phyloP scores from a whole-genome alignment of 768 basidiomycete species.

The Mycena metata region DNA sequence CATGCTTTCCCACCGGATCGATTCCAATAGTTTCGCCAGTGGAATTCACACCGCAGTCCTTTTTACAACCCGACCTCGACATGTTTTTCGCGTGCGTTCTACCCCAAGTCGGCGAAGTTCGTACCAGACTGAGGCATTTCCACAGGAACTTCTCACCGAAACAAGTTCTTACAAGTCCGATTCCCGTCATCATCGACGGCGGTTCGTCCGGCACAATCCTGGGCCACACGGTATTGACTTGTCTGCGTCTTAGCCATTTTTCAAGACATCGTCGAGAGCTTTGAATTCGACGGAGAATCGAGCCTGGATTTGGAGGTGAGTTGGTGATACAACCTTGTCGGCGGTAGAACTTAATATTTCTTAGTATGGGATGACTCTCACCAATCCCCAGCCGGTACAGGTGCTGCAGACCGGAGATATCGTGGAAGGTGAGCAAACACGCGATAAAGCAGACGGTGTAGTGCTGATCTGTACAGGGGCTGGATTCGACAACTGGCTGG shows the following conservation, averaged over 20 bases:
- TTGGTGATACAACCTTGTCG: conserved; percentile 26
- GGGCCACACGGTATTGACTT: neutral
- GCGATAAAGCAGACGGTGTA: neutral
- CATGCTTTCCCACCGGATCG: neutral
- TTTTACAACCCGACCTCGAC: conserved; percentile 51
- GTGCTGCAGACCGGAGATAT: conserved; percentile 58
- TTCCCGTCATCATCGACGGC: conserved; percentile 52
- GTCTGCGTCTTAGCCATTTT: conserved; percentile 40
- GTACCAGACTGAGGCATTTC: neutral
- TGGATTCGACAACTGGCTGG: conserved; percentile 58
- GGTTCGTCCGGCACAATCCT: conserved; percentile 38
- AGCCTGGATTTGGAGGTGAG: conserved; percentile 53
- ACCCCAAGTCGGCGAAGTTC: neutral
- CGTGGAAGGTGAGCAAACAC: conserved; percentile 43
- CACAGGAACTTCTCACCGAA: conserved; percentile 50
- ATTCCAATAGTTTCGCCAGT: conserved; percentile 40
- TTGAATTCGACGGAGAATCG: conserved; percentile 58
- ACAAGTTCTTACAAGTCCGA: conserved; percentile 50
- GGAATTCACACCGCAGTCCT: conserved; percentile 58
- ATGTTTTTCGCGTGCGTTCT: conserved; percentile 22
- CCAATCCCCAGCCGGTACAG: conserved; percentile 50
- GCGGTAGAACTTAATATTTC: neutral
- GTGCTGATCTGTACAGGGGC: conserved; percentile 46
- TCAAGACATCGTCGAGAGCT: conserved; percentile 46
- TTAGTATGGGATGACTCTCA: conserved; percentile 61